These are phyloP conservation scores for Nosema muscidifuracis DNA, from an alignment of 371 early-diverging fungal species.

Conservation along the genomic window DNA sequence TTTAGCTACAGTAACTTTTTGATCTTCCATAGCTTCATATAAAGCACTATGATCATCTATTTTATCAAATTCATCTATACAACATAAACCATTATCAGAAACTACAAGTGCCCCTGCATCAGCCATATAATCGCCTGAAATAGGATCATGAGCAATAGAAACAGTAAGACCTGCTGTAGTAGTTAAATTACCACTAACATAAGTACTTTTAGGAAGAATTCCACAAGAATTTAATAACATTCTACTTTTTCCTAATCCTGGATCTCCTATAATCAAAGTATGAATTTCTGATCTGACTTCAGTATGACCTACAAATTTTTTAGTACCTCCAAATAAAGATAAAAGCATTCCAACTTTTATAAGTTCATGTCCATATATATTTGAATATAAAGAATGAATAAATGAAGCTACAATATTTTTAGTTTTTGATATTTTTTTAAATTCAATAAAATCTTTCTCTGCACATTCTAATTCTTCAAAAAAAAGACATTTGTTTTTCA, in stretches of 20 bases:
- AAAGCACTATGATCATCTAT: conserved; percentile 61
- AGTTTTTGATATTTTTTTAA: conserved; percentile 62
- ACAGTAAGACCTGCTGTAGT: conserved; percentile 73
- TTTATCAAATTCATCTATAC: conserved; percentile 69
- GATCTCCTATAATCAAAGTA: conserved; percentile 65
- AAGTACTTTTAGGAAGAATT: conserved; percentile 66
- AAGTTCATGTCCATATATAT: conserved; percentile 68
- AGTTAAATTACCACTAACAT: conserved; percentile 67
- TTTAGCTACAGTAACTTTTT: conserved; percentile 58
- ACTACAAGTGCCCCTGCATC: conserved; percentile 70
- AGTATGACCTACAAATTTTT: conserved; percentile 41
- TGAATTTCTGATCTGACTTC: conserved; percentile 57
- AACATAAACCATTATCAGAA: conserved; percentile 67
- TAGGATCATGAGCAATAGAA: conserved; percentile 68
- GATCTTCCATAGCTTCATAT: conserved; percentile 62
- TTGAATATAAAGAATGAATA: conserved; percentile 66
- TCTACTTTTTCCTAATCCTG: conserved; percentile 68
- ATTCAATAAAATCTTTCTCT: conserved; percentile 28
- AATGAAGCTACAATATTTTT: conserved; percentile 62
- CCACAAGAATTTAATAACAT: conserved; percentile 64
- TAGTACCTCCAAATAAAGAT: conserved; percentile 67
- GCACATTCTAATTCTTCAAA: conserved; percentile 1
- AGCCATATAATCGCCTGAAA: conserved; percentile 70
- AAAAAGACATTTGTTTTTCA: conserved; percentile 49
- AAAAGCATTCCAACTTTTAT: conserved; percentile 68